Conservation (phyloP, 2,329 filamentous ascomycete species). For the Dactylellina sp. region DNA sequence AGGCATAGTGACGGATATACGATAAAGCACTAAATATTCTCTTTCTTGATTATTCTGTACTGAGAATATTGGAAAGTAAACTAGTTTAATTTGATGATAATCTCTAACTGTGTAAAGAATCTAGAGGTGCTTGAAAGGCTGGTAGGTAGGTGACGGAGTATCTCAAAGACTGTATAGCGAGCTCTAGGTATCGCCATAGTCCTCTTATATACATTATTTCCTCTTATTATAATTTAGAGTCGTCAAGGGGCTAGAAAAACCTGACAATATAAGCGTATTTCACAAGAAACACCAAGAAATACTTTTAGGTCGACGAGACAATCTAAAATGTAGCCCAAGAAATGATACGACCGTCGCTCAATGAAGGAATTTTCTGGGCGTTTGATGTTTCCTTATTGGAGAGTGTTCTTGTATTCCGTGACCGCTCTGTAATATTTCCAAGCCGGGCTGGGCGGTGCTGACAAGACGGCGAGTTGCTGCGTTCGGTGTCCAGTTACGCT, state of each 20-base stretch:
- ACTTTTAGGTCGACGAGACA: neutral
- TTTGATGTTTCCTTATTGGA: neutral
- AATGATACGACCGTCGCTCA: conserved; percentile 23
- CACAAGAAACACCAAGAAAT: conserved; percentile 40
- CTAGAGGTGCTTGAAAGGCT: too few relatives aligned
- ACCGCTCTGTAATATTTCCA: neutral
- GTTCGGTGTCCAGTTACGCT: conserved; percentile 32
- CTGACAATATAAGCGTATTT: neutral
- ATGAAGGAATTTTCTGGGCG: conserved; percentile 18
- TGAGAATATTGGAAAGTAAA: too few relatives aligned
- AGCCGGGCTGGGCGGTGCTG: conserved; percentile 19
- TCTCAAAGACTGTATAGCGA: too few relatives aligned
- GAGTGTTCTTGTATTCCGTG: neutral
- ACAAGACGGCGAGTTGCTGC: conserved; percentile 19
- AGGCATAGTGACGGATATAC: conserved; percentile 9
- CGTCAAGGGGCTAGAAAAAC: neutral
- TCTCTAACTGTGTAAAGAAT: too few relatives aligned
- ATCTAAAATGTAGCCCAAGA: conserved; percentile 35
- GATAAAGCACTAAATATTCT: neutral
- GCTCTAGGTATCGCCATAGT: too few relatives aligned
- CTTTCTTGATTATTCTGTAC: too few relatives aligned
- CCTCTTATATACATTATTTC: too few relatives aligned
- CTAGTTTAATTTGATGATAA: too few relatives aligned
- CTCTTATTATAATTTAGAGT: too few relatives aligned
- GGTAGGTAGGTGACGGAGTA: too few relatives aligned